Evolutionary conservation across 2,329 filamentous ascomycete genomes (phyloP).

Genomic region (Neonectria sp.): DNA sequence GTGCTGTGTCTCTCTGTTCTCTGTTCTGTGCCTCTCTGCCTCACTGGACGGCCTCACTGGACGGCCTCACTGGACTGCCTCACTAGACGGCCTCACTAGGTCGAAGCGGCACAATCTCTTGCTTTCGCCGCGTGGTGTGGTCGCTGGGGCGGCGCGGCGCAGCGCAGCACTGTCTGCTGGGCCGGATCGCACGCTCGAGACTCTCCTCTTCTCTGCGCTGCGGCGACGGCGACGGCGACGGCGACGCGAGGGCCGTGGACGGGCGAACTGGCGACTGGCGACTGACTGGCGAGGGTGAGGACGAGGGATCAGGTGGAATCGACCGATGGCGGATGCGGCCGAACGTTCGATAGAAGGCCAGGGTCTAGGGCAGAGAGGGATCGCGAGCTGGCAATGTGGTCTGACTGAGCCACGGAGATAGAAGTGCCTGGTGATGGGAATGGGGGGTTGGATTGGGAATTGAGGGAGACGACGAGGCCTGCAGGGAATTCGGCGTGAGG

Average conservation of each 20-base stretch:
- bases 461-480: slow-evolving; percentile 41
- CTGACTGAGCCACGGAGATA: slow-evolving; percentile 42
- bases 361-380: slow-evolving; percentile 41
- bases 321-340: slow-evolving; percentile 49
- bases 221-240: slow-evolving; percentile 6
- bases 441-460: slow-evolving; percentile 34
- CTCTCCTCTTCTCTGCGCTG: neutral
- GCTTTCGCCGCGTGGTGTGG: slow-evolving; percentile 22
- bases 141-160: slow-evolving; percentile 22
- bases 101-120: slow-evolving; percentile 8
- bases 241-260: neutral
- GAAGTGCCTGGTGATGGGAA: slow-evolving; percentile 40
- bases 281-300: slow-evolving; percentile 17
- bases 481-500: slow-evolving; percentile 49
- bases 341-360: slow-evolving; percentile 42
- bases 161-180: slow-evolving; percentile 1
- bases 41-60: slow-evolving; percentile 12
- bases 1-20: slow-evolving; percentile 2
- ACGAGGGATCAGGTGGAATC: slow-evolving; percentile 35
- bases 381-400: slow-evolving; percentile 43
- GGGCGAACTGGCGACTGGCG: neutral
- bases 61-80: neutral
- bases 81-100: no score
- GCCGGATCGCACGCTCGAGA: slow-evolving; percentile 24
- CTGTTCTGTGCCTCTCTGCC: neutral